These are phyloP conservation scores for Xylariomycetidae sp. DNA, from an alignment of 2,329 filamentous ascomycete species.

Conservation along the genomic window DNA sequence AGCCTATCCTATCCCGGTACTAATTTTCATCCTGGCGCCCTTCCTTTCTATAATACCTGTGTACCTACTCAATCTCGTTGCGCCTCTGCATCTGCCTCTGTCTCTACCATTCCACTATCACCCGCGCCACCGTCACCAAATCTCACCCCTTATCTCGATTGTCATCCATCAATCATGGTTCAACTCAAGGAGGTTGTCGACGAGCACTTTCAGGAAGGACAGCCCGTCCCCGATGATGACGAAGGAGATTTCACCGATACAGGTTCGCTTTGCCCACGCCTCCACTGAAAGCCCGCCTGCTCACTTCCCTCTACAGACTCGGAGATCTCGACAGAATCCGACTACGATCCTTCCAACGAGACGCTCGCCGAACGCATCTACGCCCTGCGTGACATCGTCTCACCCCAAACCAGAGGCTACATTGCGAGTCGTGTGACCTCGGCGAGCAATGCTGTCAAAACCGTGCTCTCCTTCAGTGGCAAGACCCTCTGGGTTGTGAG, in stretches of 20 bases:
- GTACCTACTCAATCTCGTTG: too few relatives aligned
- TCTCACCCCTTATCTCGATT: too few relatives aligned
- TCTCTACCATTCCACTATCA: too few relatives aligned
- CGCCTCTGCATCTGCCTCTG: too few relatives aligned
- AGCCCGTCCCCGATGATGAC: conserved; percentile 69
- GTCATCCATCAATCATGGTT: too few relatives aligned
- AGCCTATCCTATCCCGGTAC: too few relatives aligned
- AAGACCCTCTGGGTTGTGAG: conserved; percentile 88
- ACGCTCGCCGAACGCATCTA: conserved; percentile 63
- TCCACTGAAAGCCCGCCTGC: background rate
- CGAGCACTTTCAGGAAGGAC: conserved; percentile 79
- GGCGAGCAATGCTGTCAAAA: conserved; percentile 53
- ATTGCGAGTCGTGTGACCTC: conserved; percentile 56
- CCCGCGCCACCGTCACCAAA: too few relatives aligned
- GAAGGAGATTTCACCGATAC: conserved; percentile 86
- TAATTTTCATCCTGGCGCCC: too few relatives aligned
- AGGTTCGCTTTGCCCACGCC: conserved; percentile 53
- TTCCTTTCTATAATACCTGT: too few relatives aligned
- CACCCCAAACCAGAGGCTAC: conserved; percentile 65
- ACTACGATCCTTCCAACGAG: conserved; percentile 57
- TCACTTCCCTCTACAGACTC: conserved; percentile 54
- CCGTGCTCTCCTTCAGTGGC: conserved; percentile 66
- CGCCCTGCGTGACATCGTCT: conserved; percentile 72
- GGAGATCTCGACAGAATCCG: conserved; percentile 77
- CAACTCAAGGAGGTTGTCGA: conserved; percentile 96